phyloP scores from a whole-genome alignment of 116 monocot species.

The Iris pallida region DNA sequence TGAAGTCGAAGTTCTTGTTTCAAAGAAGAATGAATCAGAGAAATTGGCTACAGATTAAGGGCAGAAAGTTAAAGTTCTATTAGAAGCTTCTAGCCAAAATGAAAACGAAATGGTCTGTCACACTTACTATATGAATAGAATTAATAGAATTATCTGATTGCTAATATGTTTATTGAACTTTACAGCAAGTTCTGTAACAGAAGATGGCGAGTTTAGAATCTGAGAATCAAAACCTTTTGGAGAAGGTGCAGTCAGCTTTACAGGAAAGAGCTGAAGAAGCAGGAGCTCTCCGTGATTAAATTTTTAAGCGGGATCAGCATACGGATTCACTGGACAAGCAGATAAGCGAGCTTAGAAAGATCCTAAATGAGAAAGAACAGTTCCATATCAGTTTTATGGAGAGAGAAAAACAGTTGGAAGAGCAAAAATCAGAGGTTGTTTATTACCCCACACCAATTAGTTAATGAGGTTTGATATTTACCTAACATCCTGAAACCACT shows the following conservation, averaged over 20 bases:
- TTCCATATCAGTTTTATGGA: constrained; percentile 30
- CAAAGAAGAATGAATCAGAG: constrained; percentile 53
- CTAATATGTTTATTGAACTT: constrained; percentile 19
- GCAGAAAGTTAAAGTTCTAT: constrained; percentile 45
- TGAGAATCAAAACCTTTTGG: constrained; percentile 48
- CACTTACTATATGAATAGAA: neutral
- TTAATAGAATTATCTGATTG: neutral
- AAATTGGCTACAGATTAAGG: constrained; percentile 44
- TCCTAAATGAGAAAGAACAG: constrained; percentile 70
- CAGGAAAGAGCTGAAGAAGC: constrained; percentile 47
- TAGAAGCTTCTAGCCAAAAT: constrained; percentile 39
- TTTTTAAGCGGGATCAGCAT: constrained; percentile 43
- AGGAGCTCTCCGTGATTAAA: constrained; percentile 42
- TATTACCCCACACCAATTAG: neutral
- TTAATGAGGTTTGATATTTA: too few relatives aligned
- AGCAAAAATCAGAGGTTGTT: constrained; percentile 66
- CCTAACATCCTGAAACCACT: neutral
- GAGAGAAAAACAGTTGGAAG: constrained; percentile 66
- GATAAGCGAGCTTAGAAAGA: constrained; percentile 41
- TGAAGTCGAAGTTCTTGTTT: constrained; percentile 45
- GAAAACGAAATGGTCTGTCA: constrained; percentile 65
- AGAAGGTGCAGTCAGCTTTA: constrained; percentile 35
- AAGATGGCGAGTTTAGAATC: constrained; percentile 62
- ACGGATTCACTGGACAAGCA: constrained; percentile 49
- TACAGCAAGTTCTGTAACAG: constrained; percentile 61